Conservation (phyloP, 176 grass and related monocot species). For the Musa troglodytarum region DNA sequence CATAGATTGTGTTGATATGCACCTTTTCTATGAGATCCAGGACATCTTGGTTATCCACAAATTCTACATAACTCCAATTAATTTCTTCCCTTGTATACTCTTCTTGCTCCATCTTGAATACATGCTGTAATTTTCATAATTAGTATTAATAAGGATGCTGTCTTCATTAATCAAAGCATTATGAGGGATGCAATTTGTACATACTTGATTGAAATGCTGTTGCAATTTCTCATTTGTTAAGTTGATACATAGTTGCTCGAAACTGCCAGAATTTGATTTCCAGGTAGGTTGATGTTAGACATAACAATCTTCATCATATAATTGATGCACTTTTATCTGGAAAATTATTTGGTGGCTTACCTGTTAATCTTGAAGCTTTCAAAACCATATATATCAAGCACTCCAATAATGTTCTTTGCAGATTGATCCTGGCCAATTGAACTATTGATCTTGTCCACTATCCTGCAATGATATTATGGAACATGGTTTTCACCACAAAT, state of each 20-base stretch:
- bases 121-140: conserved; percentile 44
- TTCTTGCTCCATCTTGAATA: conserved; percentile 98
- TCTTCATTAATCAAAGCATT: background rate
- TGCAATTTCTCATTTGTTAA: conserved; percentile 91
- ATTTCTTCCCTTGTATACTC: conserved; percentile 89
- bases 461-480: conserved; percentile 45
- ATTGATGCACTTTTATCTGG: background rate
- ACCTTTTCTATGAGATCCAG: conserved; percentile 92
- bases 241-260: conserved; percentile 91
- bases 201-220: conserved; percentile 82
- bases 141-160: background rate
- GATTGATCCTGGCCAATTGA: conserved; percentile 86
- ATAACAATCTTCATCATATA: background rate
- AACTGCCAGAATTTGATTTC: conserved; percentile 36
- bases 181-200: background rate
- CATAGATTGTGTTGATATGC: conserved; percentile 2
- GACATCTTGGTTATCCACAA: conserved; percentile 92
- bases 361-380: conserved; percentile 95
- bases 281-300: too few species aligned
- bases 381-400: conserved; percentile 98
- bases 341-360: conserved; percentile 28
- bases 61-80: conserved; percentile 93
- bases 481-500: background rate
- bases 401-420: conserved; percentile 78
- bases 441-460: conserved; percentile 92